Base-by-base conservation (phyloP, 2,329 filamentous ascomycete genomes). In the Chaetothyriales sp. region DNA sequence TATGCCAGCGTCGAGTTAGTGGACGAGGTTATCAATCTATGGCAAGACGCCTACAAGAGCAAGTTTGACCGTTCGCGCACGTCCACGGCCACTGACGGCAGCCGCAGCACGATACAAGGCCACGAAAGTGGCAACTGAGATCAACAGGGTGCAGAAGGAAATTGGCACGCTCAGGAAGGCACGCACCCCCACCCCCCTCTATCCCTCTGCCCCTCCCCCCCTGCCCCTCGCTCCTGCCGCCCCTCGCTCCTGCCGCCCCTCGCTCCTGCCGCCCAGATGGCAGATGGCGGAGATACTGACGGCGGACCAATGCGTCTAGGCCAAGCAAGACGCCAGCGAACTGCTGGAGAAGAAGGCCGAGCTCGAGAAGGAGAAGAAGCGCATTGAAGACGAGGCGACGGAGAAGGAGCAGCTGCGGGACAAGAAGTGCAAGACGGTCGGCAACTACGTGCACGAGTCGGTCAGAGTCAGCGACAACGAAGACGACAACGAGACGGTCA, bases 111-210 rank as follows among this genome's bases (percentile, higher is more conserved):
- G 86, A 55, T 92, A 90, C 65, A 80, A 78, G 51, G 85, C 82
- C 6, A 87, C 83, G 18, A 87, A 94, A 67, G 78, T 92, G 61
- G 85, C 84, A 60, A 82, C 81, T 62, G 82, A 86, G 72, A 89
- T 95, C 70, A 97, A 97, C 71, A 82, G 79, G 18, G 78, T 88
- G 28, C 86, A 94, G 68, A 95, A 94, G 71, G 81, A 89, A 67
- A 94, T 97, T 65, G 88, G 86, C 18, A 74, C 79, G 63, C 94
- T 90, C 76, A 95, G 94, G 74, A 95, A 94, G 82, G 82, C 81
- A 59, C 4, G 33, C 29, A 40, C 7, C 22, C 22, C 22, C 22
- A 25, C 54, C 62, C 51, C 49, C 2, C 8, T 5, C 4, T 33
- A 44, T 15, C 18, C 47, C 18, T 9, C 15, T n/a, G 9, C 47